These are phyloP conservation scores for Penicillium pulvis DNA, from an alignment of 495 filamentous ascomycete genomes.

Conservation along the genomic window DNA sequence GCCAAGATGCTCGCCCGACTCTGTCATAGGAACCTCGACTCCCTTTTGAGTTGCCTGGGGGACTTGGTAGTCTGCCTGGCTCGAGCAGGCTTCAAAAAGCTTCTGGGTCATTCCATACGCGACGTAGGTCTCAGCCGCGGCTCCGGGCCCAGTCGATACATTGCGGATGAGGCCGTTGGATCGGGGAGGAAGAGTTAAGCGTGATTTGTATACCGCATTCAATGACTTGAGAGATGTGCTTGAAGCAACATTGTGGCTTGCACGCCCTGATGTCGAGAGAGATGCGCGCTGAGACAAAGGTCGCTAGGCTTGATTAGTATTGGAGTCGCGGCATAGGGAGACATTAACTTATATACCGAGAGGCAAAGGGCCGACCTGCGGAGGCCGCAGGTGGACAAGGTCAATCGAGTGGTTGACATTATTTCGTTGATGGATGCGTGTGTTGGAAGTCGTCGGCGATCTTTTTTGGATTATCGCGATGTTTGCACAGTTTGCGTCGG, in stretches of 20 bases:
- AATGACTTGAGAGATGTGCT: neutral
- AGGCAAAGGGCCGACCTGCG: slow-evolving; percentile 15
- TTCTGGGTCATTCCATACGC: slow-evolving; percentile 77
- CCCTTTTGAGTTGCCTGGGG: slow-evolving; percentile 56
- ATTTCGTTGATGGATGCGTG: slow-evolving; percentile 8
- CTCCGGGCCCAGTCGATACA: slow-evolving; percentile 37
- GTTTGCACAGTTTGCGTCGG: slow-evolving; percentile 41
- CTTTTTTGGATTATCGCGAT: slow-evolving; percentile 22
- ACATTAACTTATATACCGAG: slow-evolving; percentile 12
- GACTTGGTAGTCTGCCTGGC: slow-evolving; percentile 74
- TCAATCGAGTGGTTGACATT: slow-evolving; percentile 27
- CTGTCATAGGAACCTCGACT: slow-evolving; percentile 60
- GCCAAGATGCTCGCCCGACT: slow-evolving; percentile 76
- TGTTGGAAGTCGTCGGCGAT: slow-evolving; percentile 16
- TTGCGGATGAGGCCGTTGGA: slow-evolving; percentile 27
- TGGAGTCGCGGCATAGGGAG: neutral
- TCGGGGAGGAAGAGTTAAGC: slow-evolving; percentile 29
- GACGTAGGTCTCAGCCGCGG: slow-evolving; percentile 66
- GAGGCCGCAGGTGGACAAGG: slow-evolving; percentile 20
- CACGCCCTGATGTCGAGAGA: slow-evolving; percentile 7
- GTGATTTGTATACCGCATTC: slow-evolving; percentile 11
- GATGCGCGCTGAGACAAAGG: slow-evolving; percentile 14
- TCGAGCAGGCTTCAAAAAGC: slow-evolving; percentile 75
- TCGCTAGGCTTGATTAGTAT: slow-evolving; percentile 13
- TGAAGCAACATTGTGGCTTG: slow-evolving; percentile 8